Evolutionary conservation across 108 stramenopile species (phyloP).

Genomic region (Chaetoceros tenuissimus): DNA sequence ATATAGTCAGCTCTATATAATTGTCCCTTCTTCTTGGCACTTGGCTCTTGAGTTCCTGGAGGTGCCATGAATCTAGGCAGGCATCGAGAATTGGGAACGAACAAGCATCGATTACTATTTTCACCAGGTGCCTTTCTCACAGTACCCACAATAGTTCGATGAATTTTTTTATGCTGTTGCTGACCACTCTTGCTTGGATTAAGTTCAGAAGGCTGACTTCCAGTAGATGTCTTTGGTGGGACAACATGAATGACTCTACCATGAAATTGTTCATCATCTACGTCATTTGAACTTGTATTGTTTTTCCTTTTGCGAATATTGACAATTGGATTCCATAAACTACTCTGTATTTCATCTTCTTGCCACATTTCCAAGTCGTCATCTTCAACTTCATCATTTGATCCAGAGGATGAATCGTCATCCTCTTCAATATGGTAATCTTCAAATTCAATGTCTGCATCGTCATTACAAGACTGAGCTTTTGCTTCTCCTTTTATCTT

Average conservation of each 20-base stretch:
- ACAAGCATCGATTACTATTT: constrained; percentile 17
- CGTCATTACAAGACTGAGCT: constrained; percentile 15
- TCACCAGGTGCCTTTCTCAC: constrained; percentile 10
- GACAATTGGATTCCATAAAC: constrained; percentile 74
- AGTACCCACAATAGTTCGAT: constrained; percentile 56
- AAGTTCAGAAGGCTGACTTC: constrained; percentile 23
- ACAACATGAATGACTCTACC: constrained; percentile 57
- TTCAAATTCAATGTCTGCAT: constrained; percentile 1
- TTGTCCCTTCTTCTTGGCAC: constrained; percentile 22
- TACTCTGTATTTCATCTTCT: constrained; percentile 59
- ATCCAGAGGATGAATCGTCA: not conserved
- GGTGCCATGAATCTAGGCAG: constrained; percentile 49
- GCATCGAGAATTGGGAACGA: constrained; percentile 58
- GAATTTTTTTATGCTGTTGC: constrained; percentile 15
- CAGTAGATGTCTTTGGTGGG: constrained; percentile 33
- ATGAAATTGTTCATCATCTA: constrained; percentile 23
- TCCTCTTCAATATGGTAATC: not conserved
- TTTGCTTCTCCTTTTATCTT: constrained; percentile 17
- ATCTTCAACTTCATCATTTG: constrained; percentile 1
- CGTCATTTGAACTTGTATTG: not conserved
- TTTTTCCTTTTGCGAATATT: constrained; percentile 28
- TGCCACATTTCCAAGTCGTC: constrained; percentile 54
- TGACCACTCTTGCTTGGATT: constrained; percentile 20
- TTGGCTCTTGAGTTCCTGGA: constrained; percentile 5
- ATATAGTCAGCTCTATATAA: constrained; percentile 58